phyloP scores from a whole-genome alignment of 2,329 filamentous ascomycete species.

The Thermochaetoides dissita region DNA sequence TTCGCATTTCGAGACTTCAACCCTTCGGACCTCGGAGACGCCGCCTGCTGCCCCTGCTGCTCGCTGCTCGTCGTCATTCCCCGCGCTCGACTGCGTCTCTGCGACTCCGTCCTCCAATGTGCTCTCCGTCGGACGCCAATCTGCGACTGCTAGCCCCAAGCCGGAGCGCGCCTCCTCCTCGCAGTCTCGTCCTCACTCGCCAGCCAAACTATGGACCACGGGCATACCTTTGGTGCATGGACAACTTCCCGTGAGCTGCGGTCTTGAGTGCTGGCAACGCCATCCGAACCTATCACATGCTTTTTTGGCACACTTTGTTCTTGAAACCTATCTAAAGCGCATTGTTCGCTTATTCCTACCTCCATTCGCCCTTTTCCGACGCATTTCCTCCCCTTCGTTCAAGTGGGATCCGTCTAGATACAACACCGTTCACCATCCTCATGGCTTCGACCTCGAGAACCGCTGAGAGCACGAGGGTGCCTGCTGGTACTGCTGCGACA shows the following conservation, averaged over 20 bases:
- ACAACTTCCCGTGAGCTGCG: conserved; percentile 19
- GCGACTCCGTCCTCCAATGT: conserved; percentile 12
- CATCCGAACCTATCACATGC: neutral
- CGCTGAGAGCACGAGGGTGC: too few relatives aligned
- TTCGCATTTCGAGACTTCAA: too few relatives aligned
- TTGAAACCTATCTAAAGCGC: too few relatives aligned
- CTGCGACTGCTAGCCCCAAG: conserved; percentile 10
- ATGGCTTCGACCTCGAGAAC: conserved; percentile 4
- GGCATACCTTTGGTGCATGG: conserved; percentile 14
- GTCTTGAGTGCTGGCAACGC: conserved; percentile 12
- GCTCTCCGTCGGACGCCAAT: conserved; percentile 9
- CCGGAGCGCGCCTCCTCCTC: conserved; percentile 13
- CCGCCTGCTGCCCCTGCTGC: neutral
- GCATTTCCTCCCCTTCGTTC: neutral
- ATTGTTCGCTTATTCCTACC: too few relatives aligned
- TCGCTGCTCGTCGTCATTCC: too few relatives aligned
- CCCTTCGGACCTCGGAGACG: neutral
- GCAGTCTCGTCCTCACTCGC: conserved; percentile 9
- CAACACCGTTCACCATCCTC: neutral
- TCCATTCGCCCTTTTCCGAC: neutral
- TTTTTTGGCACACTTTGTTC: neutral
- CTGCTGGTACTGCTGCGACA: neutral
- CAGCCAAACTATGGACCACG: conserved; percentile 22
- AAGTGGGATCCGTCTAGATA: too few relatives aligned
- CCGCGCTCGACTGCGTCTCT: neutral